Percentiles rank a stretch among this genome's conserved stretches.
Conservation (phyloP, 225 moss, liverwort and hornwort species). For the Straminergon stramineum region DNA sequence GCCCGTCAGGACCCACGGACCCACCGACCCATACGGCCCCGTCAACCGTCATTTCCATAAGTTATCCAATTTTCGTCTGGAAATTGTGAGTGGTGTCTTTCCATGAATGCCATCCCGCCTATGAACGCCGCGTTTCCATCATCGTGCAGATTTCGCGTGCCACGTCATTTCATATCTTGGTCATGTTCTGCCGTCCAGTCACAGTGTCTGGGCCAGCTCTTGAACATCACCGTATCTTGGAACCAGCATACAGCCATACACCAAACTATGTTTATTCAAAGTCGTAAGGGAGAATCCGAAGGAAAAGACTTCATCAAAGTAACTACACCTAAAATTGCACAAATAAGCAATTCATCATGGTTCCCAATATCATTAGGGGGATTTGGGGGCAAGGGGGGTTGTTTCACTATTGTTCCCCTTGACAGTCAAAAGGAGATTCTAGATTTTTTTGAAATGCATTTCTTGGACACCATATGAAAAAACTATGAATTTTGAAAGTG, state of each 20-base stretch:
- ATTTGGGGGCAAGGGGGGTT: no score
- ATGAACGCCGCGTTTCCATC: neutral
- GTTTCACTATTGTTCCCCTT: no score
- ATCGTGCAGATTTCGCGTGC: neutral
- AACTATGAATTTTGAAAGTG: no score
- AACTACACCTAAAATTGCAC: no score
- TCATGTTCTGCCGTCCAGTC: neutral
- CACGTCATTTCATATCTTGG: neutral
- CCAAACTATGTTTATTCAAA: neutral
- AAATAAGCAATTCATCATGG: no score
- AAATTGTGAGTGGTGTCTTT: neutral
- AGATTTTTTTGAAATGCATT: no score
- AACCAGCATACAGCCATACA: neutral
- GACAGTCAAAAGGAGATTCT: no score
- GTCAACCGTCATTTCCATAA: neutral
- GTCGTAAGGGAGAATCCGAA: neutral
- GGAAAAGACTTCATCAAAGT: no score
- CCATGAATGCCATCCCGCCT: neutral
- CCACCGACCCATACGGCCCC: neutral
- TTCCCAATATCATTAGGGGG: no score
- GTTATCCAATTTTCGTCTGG: neutral
- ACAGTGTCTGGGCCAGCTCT: neutral
- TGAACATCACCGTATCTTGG: neutral
- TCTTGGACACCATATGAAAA: no score
- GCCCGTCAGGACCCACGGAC: neutral